Base-by-base conservation (phyloP, 169 alveolate species). In the Plasmodium berghei region DNA sequence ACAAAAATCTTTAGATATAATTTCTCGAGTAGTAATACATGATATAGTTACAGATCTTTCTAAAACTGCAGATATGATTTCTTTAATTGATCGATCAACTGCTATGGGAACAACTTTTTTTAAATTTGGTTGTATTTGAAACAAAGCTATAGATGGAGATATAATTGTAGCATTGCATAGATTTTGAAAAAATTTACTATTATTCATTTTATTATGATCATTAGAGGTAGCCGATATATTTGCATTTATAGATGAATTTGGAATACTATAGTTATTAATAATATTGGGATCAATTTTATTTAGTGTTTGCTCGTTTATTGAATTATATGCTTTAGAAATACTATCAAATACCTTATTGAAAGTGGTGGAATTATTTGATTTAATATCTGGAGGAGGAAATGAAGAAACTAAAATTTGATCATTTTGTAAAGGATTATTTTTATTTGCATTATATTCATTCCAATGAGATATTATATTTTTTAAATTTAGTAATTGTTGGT, bases 1-100 rank as follows among this genome's bases (percentile, higher is more conserved):
- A 77, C 98, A 97, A 83, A 98, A 98, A 91, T 99, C 99, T 93
- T 98, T 99, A 16, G 97, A 87, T 20, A 98, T 97, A 45, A 98
- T 70, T 92, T 97, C 99, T 87, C 97, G 95, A 18, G 99, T 98
- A 10, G 99, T 97, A 52, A 97, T 94, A 40, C 98, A 91, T 4
- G 99, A 98, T 45, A 99, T 97, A 18, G 99, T 96, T 42, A 99
- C 98, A 18, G 98, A 94, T 90, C 99, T 95, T 61, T 95, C 98
- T 26, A 96, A 94, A 40, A 97, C 97, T 10, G 97, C 97, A 1
- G 98, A 94, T 18, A 98, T 94, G 61, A 99, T 98, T 70, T 98
- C 99, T 71, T 95, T 92, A 52, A 98, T 96, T 0, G 99, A 99
- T 48, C 97, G 74, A 63, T 98, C 99, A 18, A 99, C 95, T 6